Conservation (phyloP, 495 filamentous ascomycete species). For the Penicillium flavigenum region DNA sequence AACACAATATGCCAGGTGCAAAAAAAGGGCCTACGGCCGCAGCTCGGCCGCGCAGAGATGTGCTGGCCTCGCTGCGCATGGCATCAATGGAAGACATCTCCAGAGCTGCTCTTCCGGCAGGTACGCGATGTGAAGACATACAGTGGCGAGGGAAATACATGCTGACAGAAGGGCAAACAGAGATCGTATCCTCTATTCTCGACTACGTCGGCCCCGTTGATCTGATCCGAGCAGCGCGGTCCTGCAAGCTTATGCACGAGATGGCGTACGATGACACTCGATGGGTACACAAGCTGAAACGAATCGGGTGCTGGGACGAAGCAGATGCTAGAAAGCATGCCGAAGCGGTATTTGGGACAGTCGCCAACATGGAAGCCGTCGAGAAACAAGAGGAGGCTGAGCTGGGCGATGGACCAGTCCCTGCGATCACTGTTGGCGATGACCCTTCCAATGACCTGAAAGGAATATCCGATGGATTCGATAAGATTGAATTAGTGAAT, state of each 20-base stretch:
- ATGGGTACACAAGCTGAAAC: constrained; percentile 81
- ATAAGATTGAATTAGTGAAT: constrained; percentile 56
- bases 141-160: not conserved
- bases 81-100: constrained; percentile 72
- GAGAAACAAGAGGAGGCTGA: constrained; percentile 49
- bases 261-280: constrained; percentile 99
- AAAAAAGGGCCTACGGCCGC: constrained; percentile 56
- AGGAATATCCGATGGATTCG: constrained; percentile 62
- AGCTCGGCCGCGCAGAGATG: constrained; percentile 53
- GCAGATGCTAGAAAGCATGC: constrained; percentile 74
- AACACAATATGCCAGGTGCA: constrained; percentile 58
- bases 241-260: constrained; percentile 85
- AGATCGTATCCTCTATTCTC: constrained; percentile 85
- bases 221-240: constrained; percentile 80
- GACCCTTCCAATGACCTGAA: constrained; percentile 23
- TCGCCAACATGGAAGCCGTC: constrained; percentile 58
- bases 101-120: constrained; percentile 76
- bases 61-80: constrained; percentile 70
- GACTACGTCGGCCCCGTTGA: constrained; percentile 84
- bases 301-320: constrained; percentile 93
- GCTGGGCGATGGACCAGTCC: constrained; percentile 17
- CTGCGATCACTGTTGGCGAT: constrained; percentile 16
- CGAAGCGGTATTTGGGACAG: constrained; percentile 69
- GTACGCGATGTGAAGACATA: constrained; percentile 42
- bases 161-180: constrained; percentile 42